Evolutionary conservation across 2,329 filamentous ascomycete species (phyloP), one percentile per base, ranked within the genome.

Genomic region (Mariannaea elegans): DNA sequence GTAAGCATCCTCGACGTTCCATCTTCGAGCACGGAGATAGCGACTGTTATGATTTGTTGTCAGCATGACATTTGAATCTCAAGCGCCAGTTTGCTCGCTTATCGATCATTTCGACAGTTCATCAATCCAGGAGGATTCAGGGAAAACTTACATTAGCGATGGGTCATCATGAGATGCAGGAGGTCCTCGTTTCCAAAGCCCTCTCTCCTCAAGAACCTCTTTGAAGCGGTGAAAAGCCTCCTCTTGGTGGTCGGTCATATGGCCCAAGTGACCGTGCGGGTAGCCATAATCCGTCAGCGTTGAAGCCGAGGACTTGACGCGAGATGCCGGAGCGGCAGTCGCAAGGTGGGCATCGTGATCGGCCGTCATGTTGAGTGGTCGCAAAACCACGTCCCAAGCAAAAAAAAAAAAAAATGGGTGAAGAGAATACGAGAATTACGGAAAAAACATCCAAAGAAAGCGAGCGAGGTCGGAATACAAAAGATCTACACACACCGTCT

Each of bases 11-110:
- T 87, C 78, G 9, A 92, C 85, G 24, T 90, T 80, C 82, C 94
- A 97, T 76, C 88, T 90, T 56, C 94, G 88, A 31, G 94, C 94
- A 70, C 94, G 90, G 49, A 97, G 82, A 76, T 90, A 97, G 61
- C 94, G 92, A 63, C 92, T 95, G 69, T 72, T n/a, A 51, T 23
- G 36, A 47, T 38, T 41, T 12, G 9, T 21, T 19, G 60, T 70
- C 46, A 72, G 63, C 54, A 56, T 14, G 9, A 18, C 14, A 21
- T 27, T 41, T 4, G 39, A 18, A 3, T 27, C 19, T 24, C 10
- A 13, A 31, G 13, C 1, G 32, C 23, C 7, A 29, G n/a, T 31
- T 6, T 21, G 27, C n/a, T 29, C 42, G 58, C 47, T 61, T 57
- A 53, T 56, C 29, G 52, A 54, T 18, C 56, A 6, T 24, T 21